Conservation (phyloP, 306 rosid species). For the Leucaena leucocephala region DNA sequence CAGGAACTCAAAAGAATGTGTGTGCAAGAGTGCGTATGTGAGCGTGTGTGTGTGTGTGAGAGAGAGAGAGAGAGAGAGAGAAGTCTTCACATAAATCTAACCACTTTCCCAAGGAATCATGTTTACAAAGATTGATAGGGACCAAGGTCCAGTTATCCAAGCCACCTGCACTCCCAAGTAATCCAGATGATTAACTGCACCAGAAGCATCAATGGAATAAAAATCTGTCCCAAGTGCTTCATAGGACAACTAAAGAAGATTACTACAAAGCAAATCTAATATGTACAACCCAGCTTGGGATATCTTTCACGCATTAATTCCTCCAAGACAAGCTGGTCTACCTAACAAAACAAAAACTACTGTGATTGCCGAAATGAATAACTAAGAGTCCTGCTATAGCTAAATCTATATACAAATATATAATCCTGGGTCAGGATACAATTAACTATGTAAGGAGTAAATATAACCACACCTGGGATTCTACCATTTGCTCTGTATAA, state of each 20-base stretch:
- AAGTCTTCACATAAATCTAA: conserved; percentile 38
- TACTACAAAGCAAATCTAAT: conserved; percentile 25
- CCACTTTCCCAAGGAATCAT: conserved; percentile 99
- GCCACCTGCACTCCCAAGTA: conserved; percentile 99
- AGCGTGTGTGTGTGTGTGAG: no score
- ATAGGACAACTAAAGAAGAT: conserved; percentile 35
- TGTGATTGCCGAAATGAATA: conserved; percentile 30
- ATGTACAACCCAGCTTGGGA: conserved; percentile 66
- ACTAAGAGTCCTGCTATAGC: conserved; percentile 18
- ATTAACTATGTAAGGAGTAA: conserved; percentile 22
- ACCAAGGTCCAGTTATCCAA: conserved; percentile 98
- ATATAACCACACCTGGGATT: conserved; percentile 75
- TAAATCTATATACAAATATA: conserved; percentile 11
- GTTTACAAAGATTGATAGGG: conserved; percentile 91
- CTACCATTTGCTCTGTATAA: conserved; percentile 92
- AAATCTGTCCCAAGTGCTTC: conserved; percentile 40
- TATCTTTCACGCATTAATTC: conserved; percentile 66
- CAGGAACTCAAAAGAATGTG: neutral
- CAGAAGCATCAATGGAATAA: conserved; percentile 53
- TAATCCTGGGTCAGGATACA: conserved; percentile 22
- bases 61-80: neutral
- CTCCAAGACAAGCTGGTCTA: conserved; percentile 76
- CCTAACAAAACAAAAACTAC: conserved; percentile 45
- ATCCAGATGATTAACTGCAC: conserved; percentile 99
- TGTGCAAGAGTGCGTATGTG: neutral